Evolutionary conservation across 2,329 filamentous ascomycete genomes (phyloP).

Genomic region (Stemphylium lycopersici): DNA sequence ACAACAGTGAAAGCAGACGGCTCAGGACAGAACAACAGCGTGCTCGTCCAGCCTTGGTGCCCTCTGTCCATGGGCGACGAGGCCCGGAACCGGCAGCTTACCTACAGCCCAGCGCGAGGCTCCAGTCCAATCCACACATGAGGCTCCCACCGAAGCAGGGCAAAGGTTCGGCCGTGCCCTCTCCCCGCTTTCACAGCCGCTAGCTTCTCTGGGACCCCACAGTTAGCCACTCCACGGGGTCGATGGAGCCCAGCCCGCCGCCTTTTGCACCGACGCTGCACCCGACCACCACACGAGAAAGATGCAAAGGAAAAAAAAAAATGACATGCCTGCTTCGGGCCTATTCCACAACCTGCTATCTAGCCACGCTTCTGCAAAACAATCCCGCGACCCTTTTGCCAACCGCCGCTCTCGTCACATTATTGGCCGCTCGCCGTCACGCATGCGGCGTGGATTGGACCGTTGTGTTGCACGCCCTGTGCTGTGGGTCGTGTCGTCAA

Average conservation of each 20-base stretch:
- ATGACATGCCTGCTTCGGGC: neutral
- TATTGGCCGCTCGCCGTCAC: no score
- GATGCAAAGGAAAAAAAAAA: neutral
- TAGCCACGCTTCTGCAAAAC: neutral
- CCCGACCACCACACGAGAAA: neutral
- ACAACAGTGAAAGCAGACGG: neutral
- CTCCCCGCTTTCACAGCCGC: conserved; percentile 16
- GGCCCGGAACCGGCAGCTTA: conserved; percentile 17
- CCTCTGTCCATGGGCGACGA: conserved; percentile 1
- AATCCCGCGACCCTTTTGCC: neutral
- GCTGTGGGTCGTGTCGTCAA: neutral
- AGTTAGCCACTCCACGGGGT: conserved; percentile 16
- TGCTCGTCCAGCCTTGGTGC: neutral
- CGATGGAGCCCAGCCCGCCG: conserved; percentile 6
- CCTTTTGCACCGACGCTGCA: neutral
- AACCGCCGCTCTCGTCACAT: neutral
- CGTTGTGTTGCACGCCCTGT: conserved; percentile 3
- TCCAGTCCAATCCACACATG: conserved; percentile 21
- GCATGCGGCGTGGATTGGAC: conserved; percentile 6
- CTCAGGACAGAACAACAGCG: neutral
- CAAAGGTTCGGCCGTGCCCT: conserved; percentile 3
- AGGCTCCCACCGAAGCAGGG: conserved; percentile 20
- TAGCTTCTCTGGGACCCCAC: conserved; percentile 13
- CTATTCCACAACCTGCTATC: neutral
- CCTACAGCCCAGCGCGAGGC: conserved; percentile 12